Base-by-base conservation (phyloP, 495 filamentous ascomycete genomes). In the Cercophora scortea region DNA sequence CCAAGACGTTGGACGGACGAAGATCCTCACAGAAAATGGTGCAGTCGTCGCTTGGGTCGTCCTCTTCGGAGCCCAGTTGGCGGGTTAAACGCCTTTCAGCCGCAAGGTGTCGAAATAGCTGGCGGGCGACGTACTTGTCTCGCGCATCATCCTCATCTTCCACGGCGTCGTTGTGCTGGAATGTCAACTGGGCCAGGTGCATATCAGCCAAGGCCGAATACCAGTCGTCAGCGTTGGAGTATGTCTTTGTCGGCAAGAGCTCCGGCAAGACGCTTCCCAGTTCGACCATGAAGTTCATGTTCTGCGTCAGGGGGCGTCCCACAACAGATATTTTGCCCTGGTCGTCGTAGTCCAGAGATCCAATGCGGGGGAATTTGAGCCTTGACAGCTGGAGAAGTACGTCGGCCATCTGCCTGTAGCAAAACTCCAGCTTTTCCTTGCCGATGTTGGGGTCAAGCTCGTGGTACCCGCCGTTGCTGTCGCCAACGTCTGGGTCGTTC, bases 151-250 rank as follows among this genome's bases (percentile, higher is more conserved):
- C 51, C 52, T 61, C 51, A 39, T 62, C 17, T 52, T 59, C 19
- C 59, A 61, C 61, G 35, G 67, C 47, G 46, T 69, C 66, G 54
- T 74, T 72, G 33, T 65, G 67, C 51, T 75, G 71, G 47, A 63
- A 62, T 15, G 59, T 42, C 6, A 75, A 66, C 50, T 74, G 67
- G 36, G 48, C 58, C 41, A 67, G 41, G 47, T 76, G 71, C 57
- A 71, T 62, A 11, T 67, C 57, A 1, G 69, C 64, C 36, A 77
- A 55, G 18, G 64, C 64, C 9, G 58, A 49, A 51, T 74, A 71
- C 56, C 69, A 74, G 33, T 65, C 66, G 34, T 63, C 59, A 3
- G 63, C 59, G 43, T 52, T 69, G 6, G 12, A 36, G 39, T 58
- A 66, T 55, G 46, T 48, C 55, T 55, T 80, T 72, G 0, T 38